phyloP scores from a whole-genome alignment of 2,329 filamentous ascomycete species.

The Phyllosticta citriasiana region DNA sequence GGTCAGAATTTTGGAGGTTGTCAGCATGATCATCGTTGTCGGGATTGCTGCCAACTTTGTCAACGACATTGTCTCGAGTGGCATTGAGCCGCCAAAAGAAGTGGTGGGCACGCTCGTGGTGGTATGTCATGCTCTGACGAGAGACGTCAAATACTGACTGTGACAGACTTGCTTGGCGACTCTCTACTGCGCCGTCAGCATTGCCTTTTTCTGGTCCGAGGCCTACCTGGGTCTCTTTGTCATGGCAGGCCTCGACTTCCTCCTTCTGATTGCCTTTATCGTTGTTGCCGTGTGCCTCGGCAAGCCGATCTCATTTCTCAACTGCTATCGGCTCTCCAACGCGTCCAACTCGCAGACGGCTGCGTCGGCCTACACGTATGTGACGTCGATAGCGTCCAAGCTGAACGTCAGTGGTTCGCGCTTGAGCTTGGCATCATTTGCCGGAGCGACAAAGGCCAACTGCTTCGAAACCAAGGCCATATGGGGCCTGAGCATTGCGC shows the following conservation, averaged over 20 bases:
- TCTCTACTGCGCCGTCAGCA: conserved; percentile 59
- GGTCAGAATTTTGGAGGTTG: conserved; percentile 59
- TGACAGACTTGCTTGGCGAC: conserved; percentile 65
- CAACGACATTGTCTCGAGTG: conserved; percentile 57
- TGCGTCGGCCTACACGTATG: conserved; percentile 43
- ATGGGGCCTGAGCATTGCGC: conserved; percentile 74
- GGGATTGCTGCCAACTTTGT: conserved; percentile 78
- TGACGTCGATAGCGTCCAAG: conserved; percentile 42
- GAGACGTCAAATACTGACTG: conserved; percentile 13
- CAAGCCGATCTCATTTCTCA: conserved; percentile 67
- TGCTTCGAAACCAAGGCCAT: conserved; percentile 80
- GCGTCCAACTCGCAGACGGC: conserved; percentile 26
- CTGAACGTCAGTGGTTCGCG: conserved; percentile 41
- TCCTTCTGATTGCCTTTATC: conserved; percentile 66
- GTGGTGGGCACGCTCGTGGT: conserved; percentile 71
- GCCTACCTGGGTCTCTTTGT: conserved; percentile 68
- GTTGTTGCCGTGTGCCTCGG: conserved; percentile 70
- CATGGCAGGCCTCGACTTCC: conserved; percentile 54
- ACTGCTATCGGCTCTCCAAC: conserved; percentile 52
- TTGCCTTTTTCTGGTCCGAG: conserved; percentile 73
- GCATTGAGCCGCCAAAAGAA: conserved; percentile 57
- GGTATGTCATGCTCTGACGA: conserved; percentile 44
- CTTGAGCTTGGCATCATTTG: conserved; percentile 45
- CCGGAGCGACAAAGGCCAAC: conserved; percentile 51
- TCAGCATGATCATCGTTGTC: conserved; percentile 65